Conservation (phyloP, 345 rosid species). For the Eucalyptus paniculata region DNA sequence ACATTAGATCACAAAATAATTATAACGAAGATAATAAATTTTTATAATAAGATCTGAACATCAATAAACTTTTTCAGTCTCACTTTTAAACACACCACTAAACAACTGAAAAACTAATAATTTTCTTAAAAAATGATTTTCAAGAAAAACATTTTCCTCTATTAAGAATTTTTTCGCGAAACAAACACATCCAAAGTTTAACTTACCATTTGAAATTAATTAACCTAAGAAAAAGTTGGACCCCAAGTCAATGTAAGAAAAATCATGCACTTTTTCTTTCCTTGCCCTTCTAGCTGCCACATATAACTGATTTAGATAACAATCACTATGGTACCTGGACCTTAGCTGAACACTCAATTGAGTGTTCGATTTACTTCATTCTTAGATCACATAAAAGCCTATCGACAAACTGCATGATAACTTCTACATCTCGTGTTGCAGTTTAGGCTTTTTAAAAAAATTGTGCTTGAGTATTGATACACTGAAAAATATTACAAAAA, state of each 20-base stretch:
- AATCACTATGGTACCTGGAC: neutral
- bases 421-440: neutral
- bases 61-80: neutral
- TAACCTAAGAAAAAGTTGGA: neutral
- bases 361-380: neutral
- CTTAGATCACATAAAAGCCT: neutral
- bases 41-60: neutral
- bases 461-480: neutral
- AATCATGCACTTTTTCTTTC: neutral
- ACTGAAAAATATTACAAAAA: neutral
- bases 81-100: neutral
- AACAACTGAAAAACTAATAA: neutral
- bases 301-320: neutral
- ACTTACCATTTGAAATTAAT: neutral
- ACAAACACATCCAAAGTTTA: neutral
- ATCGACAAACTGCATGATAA: neutral
- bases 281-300: neutral
- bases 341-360: neutral
- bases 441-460: neutral
- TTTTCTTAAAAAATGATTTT: neutral
- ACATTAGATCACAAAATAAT: neutral
- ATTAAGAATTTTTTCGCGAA: neutral
- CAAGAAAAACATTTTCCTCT: neutral
- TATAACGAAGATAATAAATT: neutral
- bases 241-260: neutral